Base-by-base conservation (phyloP, 2,329 filamentous ascomycete genomes). In the Ceratocystis albifundus region DNA sequence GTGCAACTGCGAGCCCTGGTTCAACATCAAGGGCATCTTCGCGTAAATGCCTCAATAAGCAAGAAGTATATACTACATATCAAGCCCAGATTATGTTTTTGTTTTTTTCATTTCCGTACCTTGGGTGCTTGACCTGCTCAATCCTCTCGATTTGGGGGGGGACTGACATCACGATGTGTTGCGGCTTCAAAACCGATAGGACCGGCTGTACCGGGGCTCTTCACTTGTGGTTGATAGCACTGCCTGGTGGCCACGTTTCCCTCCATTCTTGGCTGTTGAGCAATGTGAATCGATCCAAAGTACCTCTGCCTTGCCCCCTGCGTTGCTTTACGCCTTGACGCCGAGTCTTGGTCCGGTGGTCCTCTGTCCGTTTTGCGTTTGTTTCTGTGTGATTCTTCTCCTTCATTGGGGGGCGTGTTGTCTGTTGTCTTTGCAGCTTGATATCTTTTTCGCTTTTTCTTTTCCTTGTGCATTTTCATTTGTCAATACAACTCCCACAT, bases 1-100 rank as follows among this genome's bases (percentile, higher is more conserved):
- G 44, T 89, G 85, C 76, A 77, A 77, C 69, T 90, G 91, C 72
- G 92, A 96, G 86, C 84, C 86, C 78, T 80, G 81, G 81, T 96
- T 90, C 84, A 90, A 91, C 69, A 86, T 72, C 69, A 69, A 69
- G 67, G 63, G 63, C 65, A 50, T 69, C 61, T 70, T 71, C 63
- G 44, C 28, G 25, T 48, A 46, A 63, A 30, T 59, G 55, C 55
- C 7, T 8, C 28, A 4, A 28, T n/a, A 8, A 30, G 30, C 36
- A 59, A 32, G 55, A 59, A 59, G 22, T 59, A 59, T 59, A 59
- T 59, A 59, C 10, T 36, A 36, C 55, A 36, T 59, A 59, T 59
- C 55, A 59, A 59, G 28, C 30, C n/a, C 20, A 8, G 41, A 50
- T n/a, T 44, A 46, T 55, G 61, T 55, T 22, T 32, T 66, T 45